These are phyloP conservation scores for Endocalyx cinctus DNA, from an alignment of 2,329 filamentous ascomycete species.

Conservation along the genomic window DNA sequence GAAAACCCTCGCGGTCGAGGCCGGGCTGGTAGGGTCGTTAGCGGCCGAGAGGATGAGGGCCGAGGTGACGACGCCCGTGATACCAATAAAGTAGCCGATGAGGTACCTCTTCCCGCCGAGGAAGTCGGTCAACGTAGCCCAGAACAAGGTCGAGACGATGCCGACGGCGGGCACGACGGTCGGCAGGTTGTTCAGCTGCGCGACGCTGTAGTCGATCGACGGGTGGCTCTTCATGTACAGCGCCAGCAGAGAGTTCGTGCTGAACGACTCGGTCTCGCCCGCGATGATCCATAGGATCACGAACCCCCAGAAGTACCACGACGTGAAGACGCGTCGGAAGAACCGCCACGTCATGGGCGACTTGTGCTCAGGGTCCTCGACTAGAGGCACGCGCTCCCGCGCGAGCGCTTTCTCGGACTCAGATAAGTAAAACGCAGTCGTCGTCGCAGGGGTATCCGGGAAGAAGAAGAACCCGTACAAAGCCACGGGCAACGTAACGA, in stretches of 20 bases:
- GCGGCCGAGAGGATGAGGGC: conserved; percentile 56
- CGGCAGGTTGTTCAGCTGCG: conserved; percentile 53
- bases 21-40: conserved; percentile 30
- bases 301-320: conserved; percentile 64
- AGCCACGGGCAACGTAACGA: conserved; percentile 53
- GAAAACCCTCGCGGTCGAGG: conserved; percentile 51
- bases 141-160: conserved; percentile 61
- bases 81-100: conserved; percentile 61
- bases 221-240: conserved; percentile 48
- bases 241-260: conserved; percentile 53
- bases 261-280: conserved; percentile 68
- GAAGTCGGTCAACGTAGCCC: conserved; percentile 64
- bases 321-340: conserved; percentile 49
- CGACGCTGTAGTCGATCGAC: conserved; percentile 35
- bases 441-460: conserved; percentile 48
- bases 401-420: conserved; percentile 31
- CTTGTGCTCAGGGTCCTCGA: conserved; percentile 32
- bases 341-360: conserved; percentile 47
- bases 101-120: conserved; percentile 59
- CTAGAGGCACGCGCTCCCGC: conserved; percentile 33
- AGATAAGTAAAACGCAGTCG: conserved; percentile 44
- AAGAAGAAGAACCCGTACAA: conserved; percentile 50
- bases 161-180: conserved; percentile 53
- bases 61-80: conserved; percentile 60
- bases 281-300: conserved; percentile 65